Conservation (phyloP, 495 filamentous ascomycete species). For the Neurospora sp. region DNA sequence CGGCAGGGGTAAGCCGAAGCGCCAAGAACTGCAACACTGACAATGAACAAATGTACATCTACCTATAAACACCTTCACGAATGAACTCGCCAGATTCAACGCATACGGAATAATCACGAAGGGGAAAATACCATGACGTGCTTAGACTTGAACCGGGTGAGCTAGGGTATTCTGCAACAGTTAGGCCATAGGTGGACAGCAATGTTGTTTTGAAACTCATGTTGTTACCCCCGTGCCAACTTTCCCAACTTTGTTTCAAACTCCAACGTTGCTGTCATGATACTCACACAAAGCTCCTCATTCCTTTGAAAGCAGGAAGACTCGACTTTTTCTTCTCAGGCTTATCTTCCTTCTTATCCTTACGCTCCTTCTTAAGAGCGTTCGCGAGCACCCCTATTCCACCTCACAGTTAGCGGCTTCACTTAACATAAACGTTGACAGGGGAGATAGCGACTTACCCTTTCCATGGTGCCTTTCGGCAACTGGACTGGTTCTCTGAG, state of each 20-base stretch:
- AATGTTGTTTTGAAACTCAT: background rate
- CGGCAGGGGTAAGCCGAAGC: background rate
- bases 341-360: conserved; percentile 40
- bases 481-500: conserved; percentile 29
- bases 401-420: conserved; percentile 18
- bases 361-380: conserved; percentile 41
- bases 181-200: background rate
- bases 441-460: conserved; percentile 27
- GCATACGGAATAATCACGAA: background rate
- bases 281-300: conserved; percentile 39
- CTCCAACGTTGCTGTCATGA: background rate
- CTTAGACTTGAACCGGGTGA: background rate
- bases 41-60: background rate
- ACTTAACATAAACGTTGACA: conserved; percentile 1
- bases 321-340: conserved; percentile 39
- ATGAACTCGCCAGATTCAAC: background rate
- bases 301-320: conserved; percentile 35
- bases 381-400: conserved; percentile 46
- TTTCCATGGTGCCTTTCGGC: conserved; percentile 34
- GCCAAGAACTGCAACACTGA: background rate
- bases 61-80: background rate
- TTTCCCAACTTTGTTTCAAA: background rate
- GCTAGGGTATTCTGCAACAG: background rate
- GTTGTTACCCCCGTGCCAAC: background rate
- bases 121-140: background rate